Base-by-base conservation (phyloP, 2,329 filamentous ascomycete species). In the Aspergillus intermedius region DNA sequence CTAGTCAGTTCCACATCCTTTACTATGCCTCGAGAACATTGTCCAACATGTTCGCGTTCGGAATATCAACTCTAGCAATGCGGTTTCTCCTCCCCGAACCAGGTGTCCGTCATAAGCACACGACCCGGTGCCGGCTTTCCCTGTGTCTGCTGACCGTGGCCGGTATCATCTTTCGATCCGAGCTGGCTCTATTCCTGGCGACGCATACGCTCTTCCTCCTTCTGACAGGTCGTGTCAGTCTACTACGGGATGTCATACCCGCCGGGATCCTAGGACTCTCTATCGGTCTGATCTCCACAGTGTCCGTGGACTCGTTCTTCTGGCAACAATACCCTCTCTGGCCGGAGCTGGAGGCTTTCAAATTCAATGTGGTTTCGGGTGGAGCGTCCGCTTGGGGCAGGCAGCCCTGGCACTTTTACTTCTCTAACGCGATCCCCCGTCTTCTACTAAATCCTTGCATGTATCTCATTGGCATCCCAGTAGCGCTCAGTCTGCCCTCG, bases 11-110 rank as follows among this genome's bases (percentile, higher is more conserved):
- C 63, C 93, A 98, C 70, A 73, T 95, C 52, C 78, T 93, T 53
- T 98, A 89, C 70, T 98, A 98, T 73, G 86, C 91, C 12, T 93
- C 90, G 13, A 79, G 93, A 52, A 93, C 90, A 2, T 73, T 98
- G 55, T 93, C 93, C 2, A 98, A 98, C 66, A 95, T 94, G 86
- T 95, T 96, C 70, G 91, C 93, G 17, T 93, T 97, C 72, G 81
- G 83, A 8, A 72, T 96, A 50, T 66, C 66, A 30, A 74, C 69
- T 1, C 41, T 70, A 7, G 69, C 68, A 8, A 60, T 81, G 42
- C 66, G 74, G 35, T 72, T 69, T 49, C 62, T 81, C 41, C 70
- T 83, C 2, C 73, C 78, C 13, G 73, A 74, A 19, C 57, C 61
- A 5, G 50, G 49, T 12, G 44, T 50, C 17, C 17, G 10, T 5